phyloP scores from a whole-genome alignment of 2,329 filamentous ascomycete species.

The Aureobasidium lini region DNA sequence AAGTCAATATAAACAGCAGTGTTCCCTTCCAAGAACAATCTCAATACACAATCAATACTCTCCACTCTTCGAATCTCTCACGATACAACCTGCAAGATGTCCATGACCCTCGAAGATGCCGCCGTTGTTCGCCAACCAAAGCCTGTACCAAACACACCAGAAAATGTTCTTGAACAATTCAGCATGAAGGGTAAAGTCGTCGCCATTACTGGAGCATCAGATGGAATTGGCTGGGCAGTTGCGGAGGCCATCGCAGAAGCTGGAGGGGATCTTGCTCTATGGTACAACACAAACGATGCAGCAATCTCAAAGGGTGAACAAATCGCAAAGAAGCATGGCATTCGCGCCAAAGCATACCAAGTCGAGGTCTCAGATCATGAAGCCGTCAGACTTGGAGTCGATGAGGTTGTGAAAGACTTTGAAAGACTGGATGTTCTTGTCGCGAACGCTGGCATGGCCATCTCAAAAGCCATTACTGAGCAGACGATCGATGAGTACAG shows the following conservation, averaged over 20 bases:
- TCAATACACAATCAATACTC: neutral
- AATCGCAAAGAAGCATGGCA: slow-evolving; percentile 16
- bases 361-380: slow-evolving; percentile 20
- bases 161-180: slow-evolving; percentile 22
- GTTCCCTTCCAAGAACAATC: neutral
- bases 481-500: slow-evolving; percentile 46
- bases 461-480: slow-evolving; percentile 49
- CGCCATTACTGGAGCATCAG: slow-evolving; percentile 40
- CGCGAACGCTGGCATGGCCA: slow-evolving; percentile 43
- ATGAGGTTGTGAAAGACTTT: slow-evolving; percentile 33
- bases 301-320: slow-evolving; percentile 15
- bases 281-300: slow-evolving; percentile 25
- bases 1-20: neutral
- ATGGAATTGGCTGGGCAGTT: slow-evolving; percentile 41
- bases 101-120: slow-evolving; percentile 26
- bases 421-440: slow-evolving; percentile 38
- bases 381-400: slow-evolving; percentile 27
- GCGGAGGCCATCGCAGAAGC: slow-evolving; percentile 32
- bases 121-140: slow-evolving; percentile 18
- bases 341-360: slow-evolving; percentile 16
- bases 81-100: slow-evolving; percentile 19
- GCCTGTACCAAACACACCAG: slow-evolving; percentile 23
- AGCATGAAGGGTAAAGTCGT: slow-evolving; percentile 33
- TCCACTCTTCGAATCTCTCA: neutral
- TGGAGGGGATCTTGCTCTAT: slow-evolving; percentile 30